phyloP scores from a whole-genome alignment of 805 yeast species.

The Debaryomyces hansenii region DNA sequence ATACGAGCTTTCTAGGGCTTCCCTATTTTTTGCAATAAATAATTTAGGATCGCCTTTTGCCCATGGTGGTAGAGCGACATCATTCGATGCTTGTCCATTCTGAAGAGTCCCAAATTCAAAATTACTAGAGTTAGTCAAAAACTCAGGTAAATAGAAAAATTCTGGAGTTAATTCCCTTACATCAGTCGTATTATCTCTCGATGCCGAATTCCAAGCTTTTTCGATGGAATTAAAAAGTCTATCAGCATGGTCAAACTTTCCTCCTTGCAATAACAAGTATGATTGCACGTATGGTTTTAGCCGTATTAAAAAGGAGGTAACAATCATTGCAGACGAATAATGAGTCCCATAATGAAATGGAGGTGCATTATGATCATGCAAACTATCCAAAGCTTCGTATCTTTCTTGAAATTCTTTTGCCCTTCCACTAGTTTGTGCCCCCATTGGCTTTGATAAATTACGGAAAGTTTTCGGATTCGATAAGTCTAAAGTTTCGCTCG shows the following conservation, averaged over 20 bases:
- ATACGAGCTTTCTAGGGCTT: slow-evolving; percentile 80
- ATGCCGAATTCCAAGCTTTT: slow-evolving; percentile 81
- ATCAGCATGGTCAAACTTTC: slow-evolving; percentile 87
- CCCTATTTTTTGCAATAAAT: slow-evolving; percentile 73
- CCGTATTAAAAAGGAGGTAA: slow-evolving; percentile 74
- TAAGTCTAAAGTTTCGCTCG: slow-evolving; percentile 68
- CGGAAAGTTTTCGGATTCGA: slow-evolving; percentile 61
- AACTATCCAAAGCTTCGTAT: slow-evolving; percentile 65
- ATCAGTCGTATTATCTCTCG: slow-evolving; percentile 79
- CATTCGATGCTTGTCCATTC: slow-evolving; percentile 53
- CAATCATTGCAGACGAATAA: slow-evolving; percentile 92
- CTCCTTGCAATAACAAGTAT: slow-evolving; percentile 78
- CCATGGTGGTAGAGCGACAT: slow-evolving; percentile 82
- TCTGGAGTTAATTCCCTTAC: slow-evolving; percentile 88
- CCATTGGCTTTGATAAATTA: slow-evolving; percentile 88
- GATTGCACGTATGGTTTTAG: slow-evolving; percentile 80
- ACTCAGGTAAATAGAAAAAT: slow-evolving; percentile 80
- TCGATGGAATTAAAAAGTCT: slow-evolving; percentile 70
- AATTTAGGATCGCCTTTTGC: slow-evolving; percentile 73
- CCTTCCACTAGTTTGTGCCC: slow-evolving; percentile 69
- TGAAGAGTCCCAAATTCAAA: slow-evolving; percentile 74
- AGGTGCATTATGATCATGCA: slow-evolving; percentile 58
- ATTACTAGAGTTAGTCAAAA: slow-evolving; percentile 61
- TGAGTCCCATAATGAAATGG: slow-evolving; percentile 94
- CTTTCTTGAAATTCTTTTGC: slow-evolving; percentile 67